Conservation (phyloP, 2,329 filamentous ascomycete genomes). For the Colletotrichum zoysiae region DNA sequence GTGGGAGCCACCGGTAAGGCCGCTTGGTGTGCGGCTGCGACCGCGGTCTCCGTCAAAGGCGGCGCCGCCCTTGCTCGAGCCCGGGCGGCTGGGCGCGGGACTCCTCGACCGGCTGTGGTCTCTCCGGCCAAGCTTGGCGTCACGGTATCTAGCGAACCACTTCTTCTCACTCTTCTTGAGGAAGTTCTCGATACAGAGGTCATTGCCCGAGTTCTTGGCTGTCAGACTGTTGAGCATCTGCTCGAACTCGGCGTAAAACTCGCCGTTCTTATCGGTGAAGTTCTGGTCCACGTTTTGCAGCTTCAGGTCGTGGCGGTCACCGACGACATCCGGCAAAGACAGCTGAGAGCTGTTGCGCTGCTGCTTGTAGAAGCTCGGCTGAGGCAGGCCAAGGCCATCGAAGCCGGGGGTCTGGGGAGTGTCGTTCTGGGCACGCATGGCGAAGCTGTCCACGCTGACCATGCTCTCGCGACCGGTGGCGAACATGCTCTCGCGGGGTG, state of each 20-base stretch:
- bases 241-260: conserved; percentile 71
- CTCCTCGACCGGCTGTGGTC: conserved; percentile 53
- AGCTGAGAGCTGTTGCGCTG: conserved; percentile 60
- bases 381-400: conserved; percentile 32
- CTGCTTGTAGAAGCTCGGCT: conserved; percentile 44
- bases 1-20: conserved; percentile 46
- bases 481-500: conserved; percentile 19
- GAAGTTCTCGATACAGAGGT: conserved; percentile 75
- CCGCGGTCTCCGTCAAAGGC: conserved; percentile 43
- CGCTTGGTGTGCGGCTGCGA: conserved; percentile 47
- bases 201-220: conserved; percentile 67
- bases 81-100: conserved; percentile 43
- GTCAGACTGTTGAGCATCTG: conserved; percentile 66
- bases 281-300: conserved; percentile 76
- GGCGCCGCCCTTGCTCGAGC: conserved; percentile 41
- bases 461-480: conserved; percentile 35
- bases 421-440: conserved; percentile 44
- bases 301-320: conserved; percentile 71
- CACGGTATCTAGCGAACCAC: conserved; percentile 72
- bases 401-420: conserved; percentile 32
- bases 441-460: conserved; percentile 46
- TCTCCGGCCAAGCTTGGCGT: conserved; percentile 67
- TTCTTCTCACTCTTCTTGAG: conserved; percentile 75
- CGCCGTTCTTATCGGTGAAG: conserved; percentile 74
- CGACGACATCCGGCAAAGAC: conserved; percentile 68